Percentiles rank a stretch among this genome's conserved stretches.
phyloP scores from a whole-genome alignment of 768 basidiomycete species.

The Suillus plorans region DNA sequence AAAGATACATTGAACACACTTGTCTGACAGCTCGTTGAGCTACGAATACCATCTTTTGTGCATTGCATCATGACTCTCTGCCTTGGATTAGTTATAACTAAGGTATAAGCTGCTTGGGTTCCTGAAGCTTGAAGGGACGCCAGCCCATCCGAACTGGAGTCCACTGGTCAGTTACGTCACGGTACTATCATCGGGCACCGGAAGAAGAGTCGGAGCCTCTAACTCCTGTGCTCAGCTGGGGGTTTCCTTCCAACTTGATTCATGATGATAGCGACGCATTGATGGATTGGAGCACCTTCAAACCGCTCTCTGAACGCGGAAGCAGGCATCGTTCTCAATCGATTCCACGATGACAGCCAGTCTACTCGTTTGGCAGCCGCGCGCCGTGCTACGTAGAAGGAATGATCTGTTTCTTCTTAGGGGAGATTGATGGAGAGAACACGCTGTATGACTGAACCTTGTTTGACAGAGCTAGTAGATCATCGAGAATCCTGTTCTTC shows the following conservation, averaged over 20 bases:
- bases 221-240: background rate
- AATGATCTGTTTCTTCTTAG: background rate
- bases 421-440: too few species aligned
- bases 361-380: background rate
- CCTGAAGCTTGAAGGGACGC: background rate
- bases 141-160: background rate
- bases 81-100: background rate
- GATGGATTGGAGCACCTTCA: too few species aligned
- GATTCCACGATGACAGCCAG: background rate
- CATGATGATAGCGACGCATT: background rate
- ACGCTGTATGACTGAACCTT: background rate
- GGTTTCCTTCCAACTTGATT: background rate
- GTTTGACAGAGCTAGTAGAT: background rate
- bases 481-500: background rate
- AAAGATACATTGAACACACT: constrained; percentile 23
- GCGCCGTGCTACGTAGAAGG: background rate
- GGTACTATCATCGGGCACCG: background rate
- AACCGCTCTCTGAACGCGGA: background rate
- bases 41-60: background rate
- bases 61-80: background rate
- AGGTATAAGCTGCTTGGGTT: too few species aligned
- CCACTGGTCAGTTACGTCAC: too few species aligned
- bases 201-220: background rate
- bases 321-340: background rate
- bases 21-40: constrained; percentile 14